These are phyloP conservation scores for Fusarium euwallaceae DNA, from an alignment of 2,329 filamentous ascomycete species.

Conservation along the genomic window DNA sequence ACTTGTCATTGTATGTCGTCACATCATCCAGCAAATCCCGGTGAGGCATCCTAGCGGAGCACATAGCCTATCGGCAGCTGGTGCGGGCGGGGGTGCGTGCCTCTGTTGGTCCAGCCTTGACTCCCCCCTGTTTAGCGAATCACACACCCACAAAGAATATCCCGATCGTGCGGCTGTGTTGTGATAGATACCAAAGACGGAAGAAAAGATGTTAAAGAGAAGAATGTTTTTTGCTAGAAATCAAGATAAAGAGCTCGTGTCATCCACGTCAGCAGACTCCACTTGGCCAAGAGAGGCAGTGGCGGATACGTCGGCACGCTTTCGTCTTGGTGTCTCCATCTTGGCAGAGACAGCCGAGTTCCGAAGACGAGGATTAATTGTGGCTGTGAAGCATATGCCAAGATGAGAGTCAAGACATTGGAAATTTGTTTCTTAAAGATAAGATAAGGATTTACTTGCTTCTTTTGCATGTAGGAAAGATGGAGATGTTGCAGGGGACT, in stretches of 20 bases:
- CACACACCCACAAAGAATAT: neutral
- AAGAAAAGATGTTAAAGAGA: neutral
- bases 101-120: slow-evolving; percentile 14
- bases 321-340: slow-evolving; percentile 22
- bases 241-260: slow-evolving; percentile 2
- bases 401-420: neutral
- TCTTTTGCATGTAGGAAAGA: neutral
- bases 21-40: slow-evolving; percentile 18
- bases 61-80: neutral
- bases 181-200: no score
- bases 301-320: slow-evolving; percentile 31
- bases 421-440: neutral
- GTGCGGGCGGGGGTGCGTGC: slow-evolving; percentile 4
- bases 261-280: slow-evolving; percentile 44
- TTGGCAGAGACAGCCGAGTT: slow-evolving; percentile 24
- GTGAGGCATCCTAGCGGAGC: slow-evolving; percentile 16
- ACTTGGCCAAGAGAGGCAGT: slow-evolving; percentile 40
- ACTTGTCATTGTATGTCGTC: slow-evolving; percentile 54
- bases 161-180: neutral
- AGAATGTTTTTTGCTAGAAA: neutral
- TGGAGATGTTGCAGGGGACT: neutral
- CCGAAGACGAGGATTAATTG: neutral
- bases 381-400: slow-evolving; percentile 4
- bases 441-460: neutral
- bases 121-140: neutral